Conservation (phyloP, 768 basidiomycete genomes). For the Exsudoporus frostii region DNA sequence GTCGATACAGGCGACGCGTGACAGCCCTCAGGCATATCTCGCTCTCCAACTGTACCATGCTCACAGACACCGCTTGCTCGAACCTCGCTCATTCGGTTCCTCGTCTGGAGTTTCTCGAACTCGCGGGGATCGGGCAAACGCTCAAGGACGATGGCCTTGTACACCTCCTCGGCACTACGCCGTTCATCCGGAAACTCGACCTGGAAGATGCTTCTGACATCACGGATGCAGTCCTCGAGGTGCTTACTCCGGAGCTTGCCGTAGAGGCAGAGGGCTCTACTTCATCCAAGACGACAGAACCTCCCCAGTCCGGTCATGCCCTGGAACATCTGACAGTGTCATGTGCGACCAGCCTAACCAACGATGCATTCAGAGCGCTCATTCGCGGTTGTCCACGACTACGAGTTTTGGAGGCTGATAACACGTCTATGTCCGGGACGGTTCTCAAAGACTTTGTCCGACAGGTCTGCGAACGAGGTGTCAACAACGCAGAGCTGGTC, state of each 20-base stretch:
- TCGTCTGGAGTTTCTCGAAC: slow-evolving; percentile 69
- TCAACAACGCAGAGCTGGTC: slow-evolving; percentile 53
- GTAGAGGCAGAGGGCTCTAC: slow-evolving; percentile 3
- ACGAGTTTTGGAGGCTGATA: slow-evolving; percentile 71
- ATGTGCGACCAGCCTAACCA: slow-evolving; percentile 58
- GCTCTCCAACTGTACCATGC: slow-evolving; percentile 63
- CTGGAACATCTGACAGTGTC: slow-evolving; percentile 74
- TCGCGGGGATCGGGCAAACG: slow-evolving; percentile 70
- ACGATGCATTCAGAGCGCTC: slow-evolving; percentile 60
- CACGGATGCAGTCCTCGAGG: slow-evolving; percentile 65
- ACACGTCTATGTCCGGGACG: slow-evolving; percentile 62
- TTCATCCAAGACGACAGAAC: slow-evolving; percentile 11
- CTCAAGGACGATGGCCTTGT: slow-evolving; percentile 74
- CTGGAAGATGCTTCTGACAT: slow-evolving; percentile 80
- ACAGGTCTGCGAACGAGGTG: slow-evolving; percentile 45
- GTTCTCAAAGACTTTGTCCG: slow-evolving; percentile 69
- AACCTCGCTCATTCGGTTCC: slow-evolving; percentile 72
- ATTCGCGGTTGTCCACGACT: slow-evolving; percentile 62
- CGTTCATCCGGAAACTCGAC: slow-evolving; percentile 71
- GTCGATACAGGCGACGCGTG: slow-evolving; percentile 53
- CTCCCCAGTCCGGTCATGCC: slow-evolving; percentile 55
- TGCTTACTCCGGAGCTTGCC: slow-evolving; percentile 49
- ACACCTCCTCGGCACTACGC: slow-evolving; percentile 64
- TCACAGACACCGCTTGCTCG: slow-evolving; percentile 74
- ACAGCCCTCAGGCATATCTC: slow-evolving; percentile 72